These are phyloP conservation scores for Pachyrhizus erosus DNA, from an alignment of 306 rosid species.

Conservation along the genomic window DNA sequence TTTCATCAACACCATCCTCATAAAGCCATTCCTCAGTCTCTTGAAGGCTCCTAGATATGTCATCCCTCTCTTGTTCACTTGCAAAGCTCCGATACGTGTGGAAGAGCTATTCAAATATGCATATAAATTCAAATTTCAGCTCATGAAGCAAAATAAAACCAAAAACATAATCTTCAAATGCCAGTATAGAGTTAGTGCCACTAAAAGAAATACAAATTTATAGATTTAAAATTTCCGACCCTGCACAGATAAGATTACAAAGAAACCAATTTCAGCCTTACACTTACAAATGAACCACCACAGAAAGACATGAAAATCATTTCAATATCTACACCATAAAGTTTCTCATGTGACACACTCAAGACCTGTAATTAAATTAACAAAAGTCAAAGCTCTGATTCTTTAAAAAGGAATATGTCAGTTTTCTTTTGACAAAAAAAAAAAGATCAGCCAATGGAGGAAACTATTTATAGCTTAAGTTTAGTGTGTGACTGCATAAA, in stretches of 20 bases:
- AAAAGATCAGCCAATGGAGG: neutral
- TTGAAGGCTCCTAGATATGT: constrained; percentile 79
- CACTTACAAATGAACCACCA: neutral
- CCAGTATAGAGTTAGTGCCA: constrained; percentile 11
- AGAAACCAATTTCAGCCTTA: constrained; percentile 20
- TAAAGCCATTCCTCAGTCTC: constrained; percentile 98
- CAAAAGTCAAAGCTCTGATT: neutral
- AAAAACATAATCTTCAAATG: constrained; percentile 38
- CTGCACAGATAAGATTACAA: constrained; percentile 5
- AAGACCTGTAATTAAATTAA: neutral
- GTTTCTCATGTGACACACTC: constrained; percentile 5
- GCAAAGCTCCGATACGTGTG: constrained; percentile 79
- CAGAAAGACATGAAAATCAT: constrained; percentile 14
- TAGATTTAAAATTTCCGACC: neutral
- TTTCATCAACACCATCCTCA: constrained; percentile 97
- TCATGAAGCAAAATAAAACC: constrained; percentile 16
- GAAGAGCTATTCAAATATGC: constrained; percentile 70
- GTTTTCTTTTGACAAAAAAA: neutral
- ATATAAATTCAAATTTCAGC: constrained; percentile 42
- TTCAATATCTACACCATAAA: constrained; percentile 18
- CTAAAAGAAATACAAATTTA: constrained; percentile 20
- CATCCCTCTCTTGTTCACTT: constrained; percentile 85
- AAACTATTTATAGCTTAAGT: constrained; percentile 8
- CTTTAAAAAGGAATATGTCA: constrained; percentile 1
- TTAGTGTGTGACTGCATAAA: constrained; percentile 19